Evolutionary conservation across 1,284 basidiomycete genomes (phyloP).

Genomic region (Cutaneotrichosporon sp.): DNA sequence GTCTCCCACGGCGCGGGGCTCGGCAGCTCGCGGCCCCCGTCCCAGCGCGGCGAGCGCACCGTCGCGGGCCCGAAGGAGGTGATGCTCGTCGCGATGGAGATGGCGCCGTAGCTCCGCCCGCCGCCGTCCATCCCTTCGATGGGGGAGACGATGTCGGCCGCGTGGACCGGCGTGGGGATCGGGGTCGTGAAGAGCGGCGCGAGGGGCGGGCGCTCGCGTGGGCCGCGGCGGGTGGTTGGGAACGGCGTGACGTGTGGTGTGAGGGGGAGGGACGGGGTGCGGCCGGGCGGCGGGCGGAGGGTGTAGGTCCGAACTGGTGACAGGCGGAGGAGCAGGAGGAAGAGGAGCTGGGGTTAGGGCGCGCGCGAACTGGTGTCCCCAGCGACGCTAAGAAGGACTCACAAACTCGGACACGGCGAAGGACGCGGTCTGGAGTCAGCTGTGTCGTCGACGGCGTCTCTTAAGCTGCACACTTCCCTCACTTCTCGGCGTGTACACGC

Average conservation of each 20-base stretch:
- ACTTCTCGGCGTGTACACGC: neutral
- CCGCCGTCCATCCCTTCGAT: neutral
- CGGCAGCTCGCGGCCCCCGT: neutral
- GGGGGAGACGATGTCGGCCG: neutral
- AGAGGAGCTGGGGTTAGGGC: slow-evolving; percentile 18
- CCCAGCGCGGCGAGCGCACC: slow-evolving; percentile 1
- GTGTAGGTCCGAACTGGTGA: slow-evolving; percentile 8
- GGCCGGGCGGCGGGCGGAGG: slow-evolving; percentile 14
- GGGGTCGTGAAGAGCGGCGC: slow-evolving; percentile 10
- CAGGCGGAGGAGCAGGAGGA: slow-evolving; percentile 23
- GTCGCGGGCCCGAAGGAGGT: slow-evolving; percentile 4
- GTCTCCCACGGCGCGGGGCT: neutral
- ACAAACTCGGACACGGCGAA: slow-evolving; percentile 22
- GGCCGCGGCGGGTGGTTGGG: neutral
- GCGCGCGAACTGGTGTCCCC: too few species aligned
- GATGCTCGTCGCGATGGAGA: neutral
- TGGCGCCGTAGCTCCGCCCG: slow-evolving; percentile 4
- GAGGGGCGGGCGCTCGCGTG: neutral
- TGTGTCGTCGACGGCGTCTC: neutral
- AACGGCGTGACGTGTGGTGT: slow-evolving; percentile 6
- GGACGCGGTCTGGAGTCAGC: slow-evolving; percentile 19
- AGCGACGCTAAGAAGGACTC: too few species aligned
- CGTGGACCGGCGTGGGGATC: neutral
- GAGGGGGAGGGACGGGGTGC: slow-evolving; percentile 8
- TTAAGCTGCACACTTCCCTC: neutral